Evolutionary conservation across 2,329 filamentous ascomycete genomes (phyloP).

Genomic region (Beauveria bassiana): DNA sequence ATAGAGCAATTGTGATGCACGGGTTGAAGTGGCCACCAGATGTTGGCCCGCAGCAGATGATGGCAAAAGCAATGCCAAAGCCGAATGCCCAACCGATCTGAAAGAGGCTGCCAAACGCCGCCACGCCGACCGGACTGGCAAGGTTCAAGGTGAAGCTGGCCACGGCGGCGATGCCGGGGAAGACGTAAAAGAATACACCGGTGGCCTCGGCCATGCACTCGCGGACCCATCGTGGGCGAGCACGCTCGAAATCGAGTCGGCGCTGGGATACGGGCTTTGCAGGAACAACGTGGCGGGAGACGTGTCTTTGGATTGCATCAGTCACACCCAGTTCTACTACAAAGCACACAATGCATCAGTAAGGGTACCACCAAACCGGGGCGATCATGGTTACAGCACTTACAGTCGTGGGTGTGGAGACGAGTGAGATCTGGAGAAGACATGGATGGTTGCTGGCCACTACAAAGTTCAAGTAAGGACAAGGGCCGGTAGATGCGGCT

Average conservation of each 20-base stretch:
- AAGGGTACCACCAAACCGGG: neutral
- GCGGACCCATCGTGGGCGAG: constrained; percentile 43
- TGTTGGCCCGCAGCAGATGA: constrained; percentile 46
- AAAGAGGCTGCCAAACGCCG: constrained; percentile 39
- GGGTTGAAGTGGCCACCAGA: constrained; percentile 51
- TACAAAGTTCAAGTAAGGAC: neutral
- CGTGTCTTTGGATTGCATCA: constrained; percentile 43
- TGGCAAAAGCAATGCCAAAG: constrained; percentile 50
- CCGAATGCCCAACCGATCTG: constrained; percentile 49
- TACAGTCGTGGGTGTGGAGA: constrained; percentile 17
- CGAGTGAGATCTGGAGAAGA: constrained; percentile 7
- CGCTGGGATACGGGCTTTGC: constrained; percentile 43
- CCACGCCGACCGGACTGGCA: constrained; percentile 24
- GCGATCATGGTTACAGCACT: neutral
- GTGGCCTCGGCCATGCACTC: constrained; percentile 49
- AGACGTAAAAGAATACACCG: constrained; percentile 50
- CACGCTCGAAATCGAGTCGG: constrained; percentile 46
- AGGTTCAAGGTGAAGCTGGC: constrained; percentile 42
- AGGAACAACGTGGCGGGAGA: constrained; percentile 40
- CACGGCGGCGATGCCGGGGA: constrained; percentile 45
- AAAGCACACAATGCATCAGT: neutral
- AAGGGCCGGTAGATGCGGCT: neutral
- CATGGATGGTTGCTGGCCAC: constrained; percentile 5
- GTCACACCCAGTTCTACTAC: constrained; percentile 43
- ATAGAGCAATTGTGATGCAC: constrained; percentile 37